phyloP scores from a whole-genome alignment of 768 basidiomycete genomes.

The Suillus americanus region DNA sequence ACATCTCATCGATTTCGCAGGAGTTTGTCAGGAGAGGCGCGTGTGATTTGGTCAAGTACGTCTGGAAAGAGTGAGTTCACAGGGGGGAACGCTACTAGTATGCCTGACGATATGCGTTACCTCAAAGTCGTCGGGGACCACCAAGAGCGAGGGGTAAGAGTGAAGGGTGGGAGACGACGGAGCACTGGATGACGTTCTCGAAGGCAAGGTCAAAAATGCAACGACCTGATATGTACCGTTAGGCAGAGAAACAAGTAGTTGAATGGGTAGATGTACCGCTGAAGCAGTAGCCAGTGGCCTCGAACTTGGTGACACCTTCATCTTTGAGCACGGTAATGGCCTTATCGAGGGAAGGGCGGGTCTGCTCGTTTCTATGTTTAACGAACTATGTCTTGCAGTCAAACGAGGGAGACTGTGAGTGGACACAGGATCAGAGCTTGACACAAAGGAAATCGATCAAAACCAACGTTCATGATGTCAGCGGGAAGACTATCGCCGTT shows the following conservation, averaged over 20 bases:
- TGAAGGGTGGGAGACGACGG: conserved; percentile 41
- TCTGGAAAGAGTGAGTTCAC: conserved; percentile 18
- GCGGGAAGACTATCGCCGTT: conserved; percentile 33
- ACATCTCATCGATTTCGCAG: conserved; percentile 34
- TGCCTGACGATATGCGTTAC: conserved; percentile 12
- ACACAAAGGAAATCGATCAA: not conserved
- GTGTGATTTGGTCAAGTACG: conserved; percentile 31
- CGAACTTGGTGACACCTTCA: conserved; percentile 57
- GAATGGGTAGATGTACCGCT: conserved; percentile 43
- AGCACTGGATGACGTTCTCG: conserved; percentile 38
- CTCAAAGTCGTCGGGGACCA: conserved; percentile 39
- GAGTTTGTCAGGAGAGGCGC: conserved; percentile 45
- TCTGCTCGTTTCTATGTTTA: conserved; percentile 38
- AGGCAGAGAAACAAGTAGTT: not conserved
- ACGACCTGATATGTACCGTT: conserved; percentile 25
- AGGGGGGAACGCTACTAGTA: not conserved
- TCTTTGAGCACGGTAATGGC: conserved; percentile 57
- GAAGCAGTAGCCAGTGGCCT: conserved; percentile 68
- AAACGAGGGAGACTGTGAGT: conserved; percentile 28
- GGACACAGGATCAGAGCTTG: too few relatives aligned
- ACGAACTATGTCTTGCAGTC: conserved; percentile 44
- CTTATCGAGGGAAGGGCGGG: conserved; percentile 53
- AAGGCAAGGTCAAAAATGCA: conserved; percentile 47
- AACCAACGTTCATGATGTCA: conserved; percentile 17
- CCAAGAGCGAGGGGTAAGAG: conserved; percentile 49